Conservation (phyloP, 1,139 yeast genomes). For the Kodamaea sp. region DNA sequence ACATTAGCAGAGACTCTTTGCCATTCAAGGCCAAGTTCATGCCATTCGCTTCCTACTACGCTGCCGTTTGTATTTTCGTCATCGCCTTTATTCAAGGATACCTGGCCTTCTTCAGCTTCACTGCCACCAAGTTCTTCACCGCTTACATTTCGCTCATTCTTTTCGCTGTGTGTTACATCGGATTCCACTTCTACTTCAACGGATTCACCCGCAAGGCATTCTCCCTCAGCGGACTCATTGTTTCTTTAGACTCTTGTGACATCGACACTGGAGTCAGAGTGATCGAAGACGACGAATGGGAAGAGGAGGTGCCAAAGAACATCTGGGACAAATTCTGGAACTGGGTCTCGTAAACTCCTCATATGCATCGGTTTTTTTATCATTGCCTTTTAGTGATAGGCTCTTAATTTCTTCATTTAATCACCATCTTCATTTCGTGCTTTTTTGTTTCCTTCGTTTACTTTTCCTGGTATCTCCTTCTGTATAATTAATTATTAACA, state of each 20-base stretch:
- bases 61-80: slow-evolving; percentile 50
- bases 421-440: background rate
- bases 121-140: slow-evolving; percentile 59
- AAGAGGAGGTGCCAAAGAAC: slow-evolving; percentile 45
- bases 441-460: background rate
- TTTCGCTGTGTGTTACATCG: slow-evolving; percentile 52
- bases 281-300: slow-evolving; percentile 54
- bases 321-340: slow-evolving; percentile 59
- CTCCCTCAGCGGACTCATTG: slow-evolving; percentile 34
- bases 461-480: no score
- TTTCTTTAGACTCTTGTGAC: slow-evolving; percentile 56
- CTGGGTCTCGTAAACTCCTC: slow-evolving; percentile 15
- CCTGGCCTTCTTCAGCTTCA: slow-evolving; percentile 56
- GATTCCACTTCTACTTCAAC: slow-evolving; percentile 52
- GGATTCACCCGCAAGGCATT: slow-evolving; percentile 37
- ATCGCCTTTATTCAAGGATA: slow-evolving; percentile 73
- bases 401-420: background rate
- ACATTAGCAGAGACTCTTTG: slow-evolving; percentile 59
- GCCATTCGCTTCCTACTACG: slow-evolving; percentile 66
- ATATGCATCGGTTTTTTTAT: no score
- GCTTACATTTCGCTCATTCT: slow-evolving; percentile 66
- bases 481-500: no score
- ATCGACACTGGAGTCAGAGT: slow-evolving; percentile 63
- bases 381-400: no score
- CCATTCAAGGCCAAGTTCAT: slow-evolving; percentile 70